phyloP scores from a whole-genome alignment of 495 filamentous ascomycete species.

The Lindgomyces ingoldianus region DNA sequence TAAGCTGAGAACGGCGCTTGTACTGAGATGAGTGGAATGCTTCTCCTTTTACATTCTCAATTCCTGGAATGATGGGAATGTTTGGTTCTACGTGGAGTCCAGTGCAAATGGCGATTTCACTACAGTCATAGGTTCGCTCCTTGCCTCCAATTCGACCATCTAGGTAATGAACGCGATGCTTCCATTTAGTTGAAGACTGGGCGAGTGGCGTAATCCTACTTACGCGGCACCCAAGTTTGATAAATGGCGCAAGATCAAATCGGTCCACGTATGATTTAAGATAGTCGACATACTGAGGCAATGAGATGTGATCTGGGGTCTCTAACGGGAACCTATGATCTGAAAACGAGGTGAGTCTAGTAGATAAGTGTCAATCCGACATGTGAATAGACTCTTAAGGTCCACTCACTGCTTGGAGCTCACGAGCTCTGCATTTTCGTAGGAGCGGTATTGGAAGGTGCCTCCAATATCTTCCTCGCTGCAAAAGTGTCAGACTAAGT shows the following conservation, averaged over 20 bases:
- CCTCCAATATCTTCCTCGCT: slow-evolving; percentile 34
- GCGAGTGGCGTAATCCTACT: slow-evolving; percentile 16
- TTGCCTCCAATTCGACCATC: slow-evolving; percentile 6
- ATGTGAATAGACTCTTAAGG: too few species aligned
- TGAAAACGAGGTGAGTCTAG: slow-evolving; percentile 31
- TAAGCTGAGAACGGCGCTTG: slow-evolving; percentile 48
- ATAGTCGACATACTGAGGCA: slow-evolving; percentile 34
- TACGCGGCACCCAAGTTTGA: slow-evolving; percentile 30
- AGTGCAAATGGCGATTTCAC: slow-evolving; percentile 46
- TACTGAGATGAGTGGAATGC: slow-evolving; percentile 50
- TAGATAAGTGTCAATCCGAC: too few species aligned
- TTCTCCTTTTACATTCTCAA: slow-evolving; percentile 44
- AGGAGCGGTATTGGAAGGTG: slow-evolving; percentile 32
- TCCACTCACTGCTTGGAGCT: slow-evolving; percentile 36
- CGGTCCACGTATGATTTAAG: slow-evolving; percentile 23
- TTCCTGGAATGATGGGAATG: slow-evolving; percentile 45
- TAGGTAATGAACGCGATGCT: slow-evolving; percentile 25
- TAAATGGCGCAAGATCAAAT: slow-evolving; percentile 22
- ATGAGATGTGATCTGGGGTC: slow-evolving; percentile 31
- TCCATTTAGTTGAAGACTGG: slow-evolving; percentile 15
- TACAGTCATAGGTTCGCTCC: slow-evolving; percentile 24
- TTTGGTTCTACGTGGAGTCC: slow-evolving; percentile 49
- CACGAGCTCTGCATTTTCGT: slow-evolving; percentile 34
- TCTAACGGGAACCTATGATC: slow-evolving; percentile 28
- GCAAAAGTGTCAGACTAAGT: background rate